These are phyloP conservation scores for Setomelanomma holmii DNA, from an alignment of 2,329 filamentous ascomycete genomes.

Conservation along the genomic window DNA sequence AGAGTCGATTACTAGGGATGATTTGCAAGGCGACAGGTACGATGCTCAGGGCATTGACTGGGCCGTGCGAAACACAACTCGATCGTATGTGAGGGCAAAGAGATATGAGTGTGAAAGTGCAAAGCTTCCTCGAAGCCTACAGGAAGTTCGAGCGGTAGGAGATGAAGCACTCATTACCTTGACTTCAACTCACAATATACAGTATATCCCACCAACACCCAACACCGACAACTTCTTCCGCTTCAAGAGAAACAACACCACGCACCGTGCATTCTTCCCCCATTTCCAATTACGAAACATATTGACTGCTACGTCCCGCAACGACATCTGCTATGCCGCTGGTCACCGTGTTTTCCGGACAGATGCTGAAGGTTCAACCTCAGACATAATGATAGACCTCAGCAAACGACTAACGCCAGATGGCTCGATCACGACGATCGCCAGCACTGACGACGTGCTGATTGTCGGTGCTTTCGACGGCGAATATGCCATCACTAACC, in stretches of 20 bases:
- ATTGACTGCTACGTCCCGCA: slow-evolving; percentile 61
- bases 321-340: slow-evolving; percentile 63
- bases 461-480: slow-evolving; percentile 65
- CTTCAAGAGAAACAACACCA: slow-evolving; percentile 58
- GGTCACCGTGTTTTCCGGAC: slow-evolving; percentile 58
- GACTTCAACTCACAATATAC: slow-evolving; percentile 15
- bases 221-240: slow-evolving; percentile 56
- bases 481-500: slow-evolving; percentile 61
- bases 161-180: background rate
- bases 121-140: slow-evolving; percentile 23
- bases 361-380: slow-evolving; percentile 53
- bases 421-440: slow-evolving; percentile 60
- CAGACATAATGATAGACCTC: slow-evolving; percentile 58
- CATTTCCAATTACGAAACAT: slow-evolving; percentile 68
- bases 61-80: slow-evolving; percentile 38
- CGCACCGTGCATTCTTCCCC: slow-evolving; percentile 58
- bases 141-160: slow-evolving; percentile 28
- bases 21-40: slow-evolving; percentile 43
- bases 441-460: slow-evolving; percentile 57
- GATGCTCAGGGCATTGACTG: slow-evolving; percentile 51
- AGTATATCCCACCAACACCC: slow-evolving; percentile 36
- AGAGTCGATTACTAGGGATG: slow-evolving; percentile 34
- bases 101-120: slow-evolving; percentile 31
- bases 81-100: slow-evolving; percentile 32
- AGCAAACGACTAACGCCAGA: slow-evolving; percentile 48